Evolutionary conservation across 345 rosid genomes (phyloP).

Genomic region (Eucalyptus cloeziana): DNA sequence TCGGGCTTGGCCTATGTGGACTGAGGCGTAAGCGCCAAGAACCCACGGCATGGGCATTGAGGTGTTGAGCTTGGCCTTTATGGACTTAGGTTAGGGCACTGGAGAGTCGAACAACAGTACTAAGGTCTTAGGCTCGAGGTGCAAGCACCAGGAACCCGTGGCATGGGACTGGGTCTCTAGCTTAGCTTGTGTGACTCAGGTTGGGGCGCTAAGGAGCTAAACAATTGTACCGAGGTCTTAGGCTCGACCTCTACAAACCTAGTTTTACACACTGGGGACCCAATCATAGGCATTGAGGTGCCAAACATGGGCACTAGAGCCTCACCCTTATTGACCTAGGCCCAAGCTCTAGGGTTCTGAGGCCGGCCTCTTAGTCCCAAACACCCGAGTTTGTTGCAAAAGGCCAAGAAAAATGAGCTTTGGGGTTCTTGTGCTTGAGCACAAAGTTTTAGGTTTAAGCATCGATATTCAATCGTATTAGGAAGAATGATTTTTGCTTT

Average conservation of each 20-base stretch:
- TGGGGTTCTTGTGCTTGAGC: not conserved
- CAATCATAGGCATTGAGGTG: accelerated
- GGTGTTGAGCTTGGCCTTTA: not conserved
- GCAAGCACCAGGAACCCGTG: accelerated
- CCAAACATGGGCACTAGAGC: accelerated
- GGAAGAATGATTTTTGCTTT: accelerated
- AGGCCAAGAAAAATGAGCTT: not conserved
- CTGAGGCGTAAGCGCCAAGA: accelerated
- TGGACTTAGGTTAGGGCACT: accelerated
- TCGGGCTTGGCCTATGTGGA: accelerated
- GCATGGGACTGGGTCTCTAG: accelerated
- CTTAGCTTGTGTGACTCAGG: not conserved
- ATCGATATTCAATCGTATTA: too few relatives aligned
- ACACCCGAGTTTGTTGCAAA: too few relatives aligned
- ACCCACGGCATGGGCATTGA: not conserved
- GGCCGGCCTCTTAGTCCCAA: accelerated
- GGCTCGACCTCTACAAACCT: accelerated
- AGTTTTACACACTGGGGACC: not conserved
- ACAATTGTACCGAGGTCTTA: accelerated
- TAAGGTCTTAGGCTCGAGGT: not conserved
- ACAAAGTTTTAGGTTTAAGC: too few relatives aligned
- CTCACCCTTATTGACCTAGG: not conserved
- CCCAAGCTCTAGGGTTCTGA: accelerated
- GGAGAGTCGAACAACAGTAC: accelerated
- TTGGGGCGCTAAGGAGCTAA: not conserved